These are phyloP conservation scores for Parietaria judaica DNA, from an alignment of 306 rosid species.

Conservation along the genomic window DNA sequence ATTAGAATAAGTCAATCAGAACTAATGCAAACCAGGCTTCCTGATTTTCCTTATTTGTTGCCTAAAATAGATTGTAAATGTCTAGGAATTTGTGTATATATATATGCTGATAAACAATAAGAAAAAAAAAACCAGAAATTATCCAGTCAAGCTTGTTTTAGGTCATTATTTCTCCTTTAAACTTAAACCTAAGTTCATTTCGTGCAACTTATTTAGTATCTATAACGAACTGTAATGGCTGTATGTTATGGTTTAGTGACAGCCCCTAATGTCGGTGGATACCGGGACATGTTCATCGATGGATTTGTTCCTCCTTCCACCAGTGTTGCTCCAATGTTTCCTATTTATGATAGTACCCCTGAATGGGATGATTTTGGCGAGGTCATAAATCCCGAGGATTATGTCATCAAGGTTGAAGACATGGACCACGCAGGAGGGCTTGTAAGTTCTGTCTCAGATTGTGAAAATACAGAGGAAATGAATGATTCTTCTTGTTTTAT, in stretches of 20 bases:
- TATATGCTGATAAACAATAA: too few relatives aligned
- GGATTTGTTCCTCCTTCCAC: conserved; percentile 88
- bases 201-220: neutral
- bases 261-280: conserved; percentile 47
- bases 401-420: conserved; percentile 90
- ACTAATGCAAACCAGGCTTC: too few relatives aligned
- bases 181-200: neutral
- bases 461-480: too few relatives aligned
- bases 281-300: conserved; percentile 62
- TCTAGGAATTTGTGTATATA: too few relatives aligned
- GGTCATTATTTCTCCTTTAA: neutral
- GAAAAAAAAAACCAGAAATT: neutral
- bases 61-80: too few relatives aligned
- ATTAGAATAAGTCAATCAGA: too few relatives aligned
- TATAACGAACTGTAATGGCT: conserved; percentile 21
- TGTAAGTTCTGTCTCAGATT: conserved; percentile 34
- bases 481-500: too few relatives aligned
- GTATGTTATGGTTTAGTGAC: conserved; percentile 28
- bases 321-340: conserved; percentile 82
- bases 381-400: conserved; percentile 97
- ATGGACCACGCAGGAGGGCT: conserved; percentile 58
- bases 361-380: conserved; percentile 99
- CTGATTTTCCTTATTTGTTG: too few relatives aligned
- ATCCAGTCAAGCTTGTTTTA: neutral
- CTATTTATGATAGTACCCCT: conserved; percentile 58